Base-by-base conservation (phyloP, 78 protist genomes). In the Dictyostelium firmibasis region DNA sequence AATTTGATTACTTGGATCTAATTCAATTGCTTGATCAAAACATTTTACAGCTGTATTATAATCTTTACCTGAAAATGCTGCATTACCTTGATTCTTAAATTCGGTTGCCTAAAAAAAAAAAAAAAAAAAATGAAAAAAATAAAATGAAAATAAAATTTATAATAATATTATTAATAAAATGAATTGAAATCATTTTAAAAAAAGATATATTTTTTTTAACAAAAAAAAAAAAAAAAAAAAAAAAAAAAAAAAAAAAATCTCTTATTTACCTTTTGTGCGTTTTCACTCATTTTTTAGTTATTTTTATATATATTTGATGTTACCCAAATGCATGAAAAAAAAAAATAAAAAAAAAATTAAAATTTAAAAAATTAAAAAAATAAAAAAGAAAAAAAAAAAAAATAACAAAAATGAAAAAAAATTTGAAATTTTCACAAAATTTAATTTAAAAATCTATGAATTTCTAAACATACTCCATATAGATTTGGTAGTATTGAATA, bases 31-130 rank as follows among this genome's bases (percentile, higher is more conserved):
- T 60, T 92, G 62, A 0, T 97, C 88, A 94, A 96, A 98, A 11
- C 29, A 86, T 60, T 85, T 81, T 11, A 98, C 83, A 14, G 99
- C 99, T 89, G 92, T 96, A 35, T 85, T 78, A 93, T 36, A 98
- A 70, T 98, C 83, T 38, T 93, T 88, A 35, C 95, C 97, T 13
- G 94, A 25, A 81, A 96, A 97, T 16, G 98, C 98, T 25, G 81
- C 81, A 91, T 98, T 98, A 18, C 99, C 99, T 93, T 96, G 83
- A 25, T 97, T 94, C 77, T 98, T 98, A 33, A 86, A 85, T 85
- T 87, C 94, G 53, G 83, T 29, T 53, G 96, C 92, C 93, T 86
- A 35, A 20, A 6, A 0, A 27, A 10, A 27, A 29, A 11, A 69
- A 69, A 20, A 27, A 64, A 18, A 23, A 23, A 20, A 60, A 23